These are phyloP conservation scores for Aspergillus aculeatus DNA, from an alignment of 2,329 filamentous ascomycete species.

Conservation along the genomic window DNA sequence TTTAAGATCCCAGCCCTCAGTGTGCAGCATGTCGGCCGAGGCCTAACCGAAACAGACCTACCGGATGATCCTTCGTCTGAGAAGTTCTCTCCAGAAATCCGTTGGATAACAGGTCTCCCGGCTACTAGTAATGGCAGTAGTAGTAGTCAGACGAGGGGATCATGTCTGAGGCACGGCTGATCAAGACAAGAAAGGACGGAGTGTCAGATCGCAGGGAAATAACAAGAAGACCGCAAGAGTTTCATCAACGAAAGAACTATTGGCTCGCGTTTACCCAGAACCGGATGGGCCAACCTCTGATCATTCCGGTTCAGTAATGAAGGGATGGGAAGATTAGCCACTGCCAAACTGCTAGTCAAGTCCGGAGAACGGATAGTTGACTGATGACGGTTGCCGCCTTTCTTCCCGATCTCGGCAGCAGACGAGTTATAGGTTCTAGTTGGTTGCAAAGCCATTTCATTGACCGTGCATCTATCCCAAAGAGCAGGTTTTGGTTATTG, in stretches of 20 bases:
- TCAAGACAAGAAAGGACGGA: neutral
- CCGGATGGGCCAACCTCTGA: slow-evolving; percentile 15
- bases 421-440: neutral
- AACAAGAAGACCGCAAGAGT: slow-evolving; percentile 1
- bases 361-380: neutral
- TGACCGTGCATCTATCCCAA: neutral
- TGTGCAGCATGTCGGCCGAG: slow-evolving; percentile 11
- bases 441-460: neutral
- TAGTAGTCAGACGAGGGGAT: slow-evolving; percentile 2
- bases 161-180: neutral
- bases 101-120: slow-evolving; percentile 10
- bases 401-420: neutral
- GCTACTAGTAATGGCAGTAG: neutral
- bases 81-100: neutral
- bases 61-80: slow-evolving; percentile 10
- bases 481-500: neutral
- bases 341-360: neutral
- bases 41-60: slow-evolving; percentile 20
- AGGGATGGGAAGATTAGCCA: slow-evolving; percentile 14
- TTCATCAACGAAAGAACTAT: slow-evolving; percentile 8
- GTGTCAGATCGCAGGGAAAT: neutral
- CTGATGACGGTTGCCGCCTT: neutral
- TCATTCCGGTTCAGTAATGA: slow-evolving; percentile 22
- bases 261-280: slow-evolving; percentile 15
- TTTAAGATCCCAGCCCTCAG: slow-evolving; percentile 14